Conservation (phyloP, 345 rosid species). For the Citrus australasica region DNA sequence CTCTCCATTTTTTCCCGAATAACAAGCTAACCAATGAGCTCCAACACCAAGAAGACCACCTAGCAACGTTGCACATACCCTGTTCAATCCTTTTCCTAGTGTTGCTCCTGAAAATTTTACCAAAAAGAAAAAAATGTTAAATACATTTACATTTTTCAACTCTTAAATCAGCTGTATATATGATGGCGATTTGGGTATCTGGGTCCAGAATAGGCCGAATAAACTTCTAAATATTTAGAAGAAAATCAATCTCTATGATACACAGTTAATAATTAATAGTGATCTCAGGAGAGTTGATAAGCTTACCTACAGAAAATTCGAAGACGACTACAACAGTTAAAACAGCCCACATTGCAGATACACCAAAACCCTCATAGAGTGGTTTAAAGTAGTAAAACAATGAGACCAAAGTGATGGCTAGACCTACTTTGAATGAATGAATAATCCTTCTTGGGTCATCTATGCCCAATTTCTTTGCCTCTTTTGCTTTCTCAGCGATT, state of each 20-base stretch:
- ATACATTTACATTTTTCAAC: no score
- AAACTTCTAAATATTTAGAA: no score
- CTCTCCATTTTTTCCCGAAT: slow-evolving; percentile 15
- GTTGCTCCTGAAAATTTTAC: slow-evolving; percentile 22
- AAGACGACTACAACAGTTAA: slow-evolving; percentile 36
- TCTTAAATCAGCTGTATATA: no score
- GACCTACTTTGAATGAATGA: slow-evolving; percentile 42
- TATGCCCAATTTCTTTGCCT: slow-evolving; percentile 24
- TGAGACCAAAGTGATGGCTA: slow-evolving; percentile 34
- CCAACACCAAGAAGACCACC: slow-evolving; percentile 27
- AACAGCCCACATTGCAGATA: slow-evolving; percentile 36
- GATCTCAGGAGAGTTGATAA: background rate
- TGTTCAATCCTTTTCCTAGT: slow-evolving; percentile 36
- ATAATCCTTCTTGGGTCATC: slow-evolving; percentile 39
- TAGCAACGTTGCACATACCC: slow-evolving; percentile 16
- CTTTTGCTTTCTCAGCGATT: background rate
- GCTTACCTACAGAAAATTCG: slow-evolving; percentile 41
- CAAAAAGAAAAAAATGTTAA: no score
- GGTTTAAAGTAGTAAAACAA: slow-evolving; percentile 29
- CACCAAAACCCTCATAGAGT: slow-evolving; percentile 26
- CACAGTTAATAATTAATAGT: no score
- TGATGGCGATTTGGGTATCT: no score
- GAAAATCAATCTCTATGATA: no score
- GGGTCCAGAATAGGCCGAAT: no score
- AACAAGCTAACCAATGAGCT: slow-evolving; percentile 28